These are phyloP conservation scores for Stagonosporopsis rhizophila DNA, from an alignment of 2,329 filamentous ascomycete genomes.

Conservation along the genomic window DNA sequence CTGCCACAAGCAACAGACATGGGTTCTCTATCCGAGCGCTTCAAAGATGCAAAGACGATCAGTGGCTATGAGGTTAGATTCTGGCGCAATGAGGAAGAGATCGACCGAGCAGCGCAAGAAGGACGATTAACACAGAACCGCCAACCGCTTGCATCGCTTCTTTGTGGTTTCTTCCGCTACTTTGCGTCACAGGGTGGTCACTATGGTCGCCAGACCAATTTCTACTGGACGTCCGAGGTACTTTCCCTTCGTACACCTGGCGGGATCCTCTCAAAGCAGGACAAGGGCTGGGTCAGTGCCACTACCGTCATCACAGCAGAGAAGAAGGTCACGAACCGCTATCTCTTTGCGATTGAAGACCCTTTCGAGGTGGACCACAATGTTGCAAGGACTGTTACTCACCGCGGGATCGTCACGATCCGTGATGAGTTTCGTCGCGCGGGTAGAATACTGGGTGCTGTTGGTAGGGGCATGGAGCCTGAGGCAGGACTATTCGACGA, in stretches of 20 bases:
- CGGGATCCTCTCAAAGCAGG: conserved; percentile 74
- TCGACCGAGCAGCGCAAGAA: conserved; percentile 64
- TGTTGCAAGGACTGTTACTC: conserved; percentile 83
- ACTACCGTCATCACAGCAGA: conserved; percentile 68
- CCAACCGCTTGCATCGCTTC: conserved; percentile 72
- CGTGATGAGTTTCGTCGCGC: conserved; percentile 84
- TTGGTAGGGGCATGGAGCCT: conserved; percentile 35
- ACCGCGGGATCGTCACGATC: conserved; percentile 81
- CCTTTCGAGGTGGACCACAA: conserved; percentile 91
- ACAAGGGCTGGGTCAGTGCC: conserved; percentile 87
- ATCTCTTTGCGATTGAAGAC: conserved; percentile 89
- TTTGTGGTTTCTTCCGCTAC: conserved; percentile 89
- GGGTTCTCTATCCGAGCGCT: conserved; percentile 45
- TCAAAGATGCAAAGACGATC: conserved; percentile 55
- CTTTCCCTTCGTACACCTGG: conserved; percentile 76
- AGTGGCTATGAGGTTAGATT: conserved; percentile 77
- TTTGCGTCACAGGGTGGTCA: conserved; percentile 64
- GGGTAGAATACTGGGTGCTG: conserved; percentile 64
- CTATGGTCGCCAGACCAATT: conserved; percentile 59
- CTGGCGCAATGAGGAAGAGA: conserved; percentile 76
- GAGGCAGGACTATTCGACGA: conserved; percentile 48
- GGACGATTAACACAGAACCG: conserved; percentile 71
- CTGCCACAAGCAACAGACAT: conserved; percentile 36
- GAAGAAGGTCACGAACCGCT: conserved; percentile 79
- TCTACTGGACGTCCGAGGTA: conserved; percentile 82